Base-by-base conservation (phyloP, 2,329 filamentous ascomycete genomes). In the Aphanoascus verrucosus region DNA sequence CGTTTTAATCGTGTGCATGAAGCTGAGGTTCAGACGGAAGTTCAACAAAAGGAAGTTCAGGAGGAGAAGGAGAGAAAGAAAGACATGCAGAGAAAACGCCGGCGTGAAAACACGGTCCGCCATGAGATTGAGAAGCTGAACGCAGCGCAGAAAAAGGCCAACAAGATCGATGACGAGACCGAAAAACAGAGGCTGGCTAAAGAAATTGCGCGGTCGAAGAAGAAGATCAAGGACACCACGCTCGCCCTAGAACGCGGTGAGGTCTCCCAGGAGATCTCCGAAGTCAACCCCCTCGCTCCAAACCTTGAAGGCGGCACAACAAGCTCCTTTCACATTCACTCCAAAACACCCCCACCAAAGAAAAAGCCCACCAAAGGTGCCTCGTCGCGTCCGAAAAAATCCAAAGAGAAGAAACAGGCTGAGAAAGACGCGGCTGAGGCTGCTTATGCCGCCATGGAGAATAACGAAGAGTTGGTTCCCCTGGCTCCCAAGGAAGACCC, bases 21-120 rank as follows among this genome's bases (percentile, higher is more conserved):
- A 64, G 81, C 86, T 15, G 83, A 86, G 40, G 91, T 93, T 1
- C 79, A 91, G 56, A 81, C 86, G 51, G 85, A 95, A 62, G 91
- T 97, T 1, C 86, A 93, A 60, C 85, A 89, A 57, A 88, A 88
- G 60, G 91, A 96, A 67, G 77, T 96, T 6, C 85, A 86, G 56
- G 89, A 91, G 57, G 93, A 98, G 70, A 98, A 98, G 73, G 93
- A 98, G 71, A 88, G 93, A 59, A 98, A 98, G 76, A 98, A 98
- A 74, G 93, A 98, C 65, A 97, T 98, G 88, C 93, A 98, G 68
- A 86, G 93, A 58, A 98, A 97, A 74, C 82, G 93, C 56, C 84
- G 93, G 42, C 85, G 93, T 15, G 91, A 97, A 68, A 96, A 96
- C 77, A 89, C 89, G 3, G 85, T 94, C 56, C 91, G 89, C 5